Evolutionary conservation across 768 basidiomycete genomes (phyloP).

Genomic region (Lactifluus echinatus): DNA sequence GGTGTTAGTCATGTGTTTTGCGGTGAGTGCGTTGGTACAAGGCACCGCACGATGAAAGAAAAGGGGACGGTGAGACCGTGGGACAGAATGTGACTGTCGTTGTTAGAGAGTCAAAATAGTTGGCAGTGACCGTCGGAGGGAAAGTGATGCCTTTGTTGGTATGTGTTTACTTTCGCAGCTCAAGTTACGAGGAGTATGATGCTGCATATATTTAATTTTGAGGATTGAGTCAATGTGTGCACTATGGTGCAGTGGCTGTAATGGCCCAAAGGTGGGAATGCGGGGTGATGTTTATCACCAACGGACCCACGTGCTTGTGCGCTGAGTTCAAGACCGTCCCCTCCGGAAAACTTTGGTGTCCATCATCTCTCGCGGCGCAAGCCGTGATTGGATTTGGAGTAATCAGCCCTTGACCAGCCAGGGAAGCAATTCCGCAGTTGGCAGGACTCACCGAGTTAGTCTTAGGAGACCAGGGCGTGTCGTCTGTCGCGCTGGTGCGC

Average conservation of each 20-base stretch:
- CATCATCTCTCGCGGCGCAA: conserved; percentile 60
- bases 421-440: conserved; percentile 92
- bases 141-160: background rate
- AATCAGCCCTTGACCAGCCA: conserved; percentile 78
- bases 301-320: conserved; percentile 58
- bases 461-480: conserved; percentile 81
- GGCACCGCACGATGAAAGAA: conserved; percentile 70
- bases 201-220: background rate
- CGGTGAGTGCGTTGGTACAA: conserved; percentile 51
- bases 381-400: conserved; percentile 64
- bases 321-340: conserved; percentile 89
- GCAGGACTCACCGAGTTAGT: conserved; percentile 85
- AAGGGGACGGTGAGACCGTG: conserved; percentile 14
- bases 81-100: conserved; percentile 1
- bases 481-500: conserved; percentile 75
- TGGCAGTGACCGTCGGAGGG: conserved; percentile 3
- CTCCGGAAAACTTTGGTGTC: conserved; percentile 91
- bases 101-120: background rate
- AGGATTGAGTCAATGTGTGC: accelerated
- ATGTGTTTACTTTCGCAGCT: conserved; percentile 2
- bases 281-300: conserved; percentile 49
- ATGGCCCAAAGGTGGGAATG: conserved; percentile 77
- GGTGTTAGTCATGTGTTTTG: conserved; percentile 60
- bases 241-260: conserved; percentile 67
- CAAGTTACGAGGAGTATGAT: too few species aligned